Evolutionary conservation across 768 basidiomycete genomes (phyloP).

Genomic region (Lenzites betulinus): DNA sequence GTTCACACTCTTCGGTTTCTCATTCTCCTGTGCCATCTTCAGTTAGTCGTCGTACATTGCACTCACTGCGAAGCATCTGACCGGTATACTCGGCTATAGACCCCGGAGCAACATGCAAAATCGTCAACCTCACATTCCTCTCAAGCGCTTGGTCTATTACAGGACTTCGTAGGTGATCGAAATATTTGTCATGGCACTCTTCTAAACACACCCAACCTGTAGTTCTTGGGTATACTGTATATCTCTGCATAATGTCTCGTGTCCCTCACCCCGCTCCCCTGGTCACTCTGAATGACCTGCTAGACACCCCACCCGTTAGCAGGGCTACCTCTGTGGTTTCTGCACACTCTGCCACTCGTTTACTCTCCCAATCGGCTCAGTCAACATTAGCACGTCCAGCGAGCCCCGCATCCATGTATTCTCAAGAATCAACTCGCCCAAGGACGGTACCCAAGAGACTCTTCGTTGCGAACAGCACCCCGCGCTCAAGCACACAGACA

Average conservation of each 20-base stretch:
- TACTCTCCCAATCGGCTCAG: slow-evolving; percentile 7
- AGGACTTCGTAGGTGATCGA: slow-evolving; percentile 25
- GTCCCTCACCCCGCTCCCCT: slow-evolving; percentile 25
- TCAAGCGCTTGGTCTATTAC: slow-evolving; percentile 23
- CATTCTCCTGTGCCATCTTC: slow-evolving; percentile 28
- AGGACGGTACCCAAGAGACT: slow-evolving; percentile 11
- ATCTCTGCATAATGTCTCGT: slow-evolving; percentile 29
- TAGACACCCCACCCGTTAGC: slow-evolving; percentile 9
- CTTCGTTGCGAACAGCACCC: slow-evolving; percentile 9
- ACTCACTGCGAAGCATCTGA: background rate
- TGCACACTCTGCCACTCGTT: slow-evolving; percentile 16
- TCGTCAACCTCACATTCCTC: slow-evolving; percentile 20
- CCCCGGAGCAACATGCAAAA: slow-evolving; percentile 24
- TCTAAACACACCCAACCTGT: background rate
- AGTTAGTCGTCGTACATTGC: slow-evolving; percentile 13
- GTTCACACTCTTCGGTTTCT: slow-evolving; percentile 23
- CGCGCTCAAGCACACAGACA: background rate
- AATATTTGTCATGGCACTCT: background rate
- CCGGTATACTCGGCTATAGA: slow-evolving; percentile 1
- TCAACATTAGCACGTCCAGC: background rate
- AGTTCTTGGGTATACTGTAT: slow-evolving; percentile 28
- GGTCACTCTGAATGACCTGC: slow-evolving; percentile 25
- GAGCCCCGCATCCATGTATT: slow-evolving; percentile 13
- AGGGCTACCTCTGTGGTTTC: slow-evolving; percentile 15
- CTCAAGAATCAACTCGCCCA: background rate